Evolutionary conservation across 1,284 basidiomycete species (phyloP), one percentile per base, ranked within the genome.

Genomic region (Cystobasidium pallidum): DNA sequence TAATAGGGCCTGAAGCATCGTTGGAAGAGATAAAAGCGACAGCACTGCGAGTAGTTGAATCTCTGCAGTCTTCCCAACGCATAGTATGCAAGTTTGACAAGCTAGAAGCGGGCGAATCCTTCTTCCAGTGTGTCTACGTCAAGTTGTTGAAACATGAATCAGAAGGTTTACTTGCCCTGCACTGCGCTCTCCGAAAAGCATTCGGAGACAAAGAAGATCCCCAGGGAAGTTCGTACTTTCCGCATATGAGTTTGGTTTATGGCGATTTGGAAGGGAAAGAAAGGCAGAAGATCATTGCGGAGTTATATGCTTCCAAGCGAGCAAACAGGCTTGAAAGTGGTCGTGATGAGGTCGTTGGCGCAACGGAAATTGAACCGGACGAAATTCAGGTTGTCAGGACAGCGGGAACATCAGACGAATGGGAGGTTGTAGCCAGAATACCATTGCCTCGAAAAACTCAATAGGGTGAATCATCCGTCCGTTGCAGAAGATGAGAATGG

Each of bases 71-170:
- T 21, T 30, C 43, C 24, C 1, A 34, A n/a, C 45, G 47, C 6
- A 65, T 66, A 34, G 47, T 54, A 32, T 71, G 68, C 67, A 36
- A 24, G 19, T 76, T 76, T 59, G 47, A 72, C 57, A 49, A 68
- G 30, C 57, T 76, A 1, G 59, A 72, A 49, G 28, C 71, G 36
- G 76, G 72, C 8, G 63, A 68, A 30, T 15, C 17, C 3, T 76
- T 75, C 72, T 76, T 72, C 52, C 76, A 76, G 68, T 76, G 76
- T 57, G 73, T 76, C 13, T 73, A 75, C 26, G 68, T 73, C 51
- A 64, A 67, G 6, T 58, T 75, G 39, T 32, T 41, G 3, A 66
- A 70, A 41, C 10, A 58, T 6, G 59, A n/a, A 45, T 68, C 51
- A 24, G 68, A 71, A 57, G 68, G 68, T 6, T 66, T 76, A 24